Evolutionary conservation across 31 red algal genomes (phyloP).

Genomic region (Bonnemaisonia californica): DNA sequence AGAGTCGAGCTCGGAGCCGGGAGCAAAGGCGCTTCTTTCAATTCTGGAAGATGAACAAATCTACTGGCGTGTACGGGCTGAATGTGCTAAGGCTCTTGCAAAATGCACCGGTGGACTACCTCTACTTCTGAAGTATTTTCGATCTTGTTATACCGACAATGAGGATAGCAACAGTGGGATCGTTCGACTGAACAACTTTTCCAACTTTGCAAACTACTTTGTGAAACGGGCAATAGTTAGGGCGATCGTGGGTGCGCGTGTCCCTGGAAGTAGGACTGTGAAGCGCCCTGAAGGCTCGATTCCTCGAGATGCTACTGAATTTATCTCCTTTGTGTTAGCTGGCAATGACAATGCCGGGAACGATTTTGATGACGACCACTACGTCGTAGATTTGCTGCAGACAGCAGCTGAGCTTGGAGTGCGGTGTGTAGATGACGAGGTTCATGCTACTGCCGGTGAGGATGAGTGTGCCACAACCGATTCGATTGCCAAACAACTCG

Average conservation of each 20-base stretch:
- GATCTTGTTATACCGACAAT: conserved; percentile 42
- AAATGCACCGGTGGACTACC: conserved; percentile 36
- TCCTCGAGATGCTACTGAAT: conserved; percentile 29
- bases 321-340: conserved; percentile 43
- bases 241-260: conserved; percentile 31
- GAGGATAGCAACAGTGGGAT: conserved; percentile 14
- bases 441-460: conserved; percentile 28
- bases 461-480: conserved; percentile 35
- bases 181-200: conserved; percentile 43
- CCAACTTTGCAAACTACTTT: conserved; percentile 56
- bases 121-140: conserved; percentile 45
- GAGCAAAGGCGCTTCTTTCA: conserved; percentile 42
- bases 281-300: conserved; percentile 32
- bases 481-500: conserved; percentile 41
- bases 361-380: conserved; percentile 67
- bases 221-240: conserved; percentile 55
- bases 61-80: conserved; percentile 76
- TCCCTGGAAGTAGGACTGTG: conserved; percentile 1
- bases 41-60: conserved; percentile 60
- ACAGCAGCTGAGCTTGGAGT: conserved; percentile 35
- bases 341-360: conserved; percentile 60
- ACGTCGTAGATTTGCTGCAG: conserved; percentile 35
- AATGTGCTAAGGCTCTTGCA: conserved; percentile 46
- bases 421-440: conserved; percentile 33
- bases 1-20: conserved; percentile 21